Evolutionary conservation across 2,329 filamentous ascomycete genomes (phyloP).

Genomic region (Pseudocercospora ulei): DNA sequence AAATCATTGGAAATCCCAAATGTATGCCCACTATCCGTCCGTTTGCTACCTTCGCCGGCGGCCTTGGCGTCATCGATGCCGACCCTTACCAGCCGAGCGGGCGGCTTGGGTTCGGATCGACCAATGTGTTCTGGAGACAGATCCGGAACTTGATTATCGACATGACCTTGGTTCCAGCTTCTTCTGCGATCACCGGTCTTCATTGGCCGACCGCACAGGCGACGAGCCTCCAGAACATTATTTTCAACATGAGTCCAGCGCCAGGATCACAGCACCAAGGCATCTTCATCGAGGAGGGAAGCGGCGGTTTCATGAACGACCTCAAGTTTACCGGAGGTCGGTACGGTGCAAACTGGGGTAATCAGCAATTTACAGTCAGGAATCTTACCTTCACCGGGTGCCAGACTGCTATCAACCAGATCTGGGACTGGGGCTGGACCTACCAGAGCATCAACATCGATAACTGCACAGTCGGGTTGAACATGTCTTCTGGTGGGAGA

Average conservation of each 20-base stretch:
- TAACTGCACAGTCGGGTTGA: conserved; percentile 46
- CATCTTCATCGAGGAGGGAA: conserved; percentile 39
- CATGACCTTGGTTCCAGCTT: conserved; percentile 43
- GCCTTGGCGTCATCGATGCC: conserved; percentile 51
- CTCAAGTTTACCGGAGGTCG: conserved; percentile 40
- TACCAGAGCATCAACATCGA: conserved; percentile 39
- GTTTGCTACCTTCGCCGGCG: conserved; percentile 38
- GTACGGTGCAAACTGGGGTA: conserved; percentile 38
- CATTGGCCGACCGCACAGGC: conserved; percentile 43
- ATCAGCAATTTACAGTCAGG: conserved; percentile 46
- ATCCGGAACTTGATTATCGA: conserved; percentile 59
- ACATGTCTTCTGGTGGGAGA: conserved; percentile 40
- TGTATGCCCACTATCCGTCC: conserved; percentile 49
- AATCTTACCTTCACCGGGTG: conserved; percentile 47
- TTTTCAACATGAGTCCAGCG: conserved; percentile 40
- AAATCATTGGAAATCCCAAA: conserved; percentile 53
- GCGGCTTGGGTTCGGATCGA: conserved; percentile 37
- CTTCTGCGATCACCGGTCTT: conserved; percentile 38
- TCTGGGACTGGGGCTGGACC: conserved; percentile 54
- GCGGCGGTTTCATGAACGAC: conserved; percentile 42
- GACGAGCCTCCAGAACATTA: conserved; percentile 40
- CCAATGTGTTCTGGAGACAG: conserved; percentile 56
- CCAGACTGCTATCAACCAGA: conserved; percentile 47
- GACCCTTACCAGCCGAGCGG: conserved; percentile 43
- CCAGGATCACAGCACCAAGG: conserved; percentile 42